phyloP scores from a whole-genome alignment of 805 yeast genomes.

The Cyberlindnera mississippiensis region DNA sequence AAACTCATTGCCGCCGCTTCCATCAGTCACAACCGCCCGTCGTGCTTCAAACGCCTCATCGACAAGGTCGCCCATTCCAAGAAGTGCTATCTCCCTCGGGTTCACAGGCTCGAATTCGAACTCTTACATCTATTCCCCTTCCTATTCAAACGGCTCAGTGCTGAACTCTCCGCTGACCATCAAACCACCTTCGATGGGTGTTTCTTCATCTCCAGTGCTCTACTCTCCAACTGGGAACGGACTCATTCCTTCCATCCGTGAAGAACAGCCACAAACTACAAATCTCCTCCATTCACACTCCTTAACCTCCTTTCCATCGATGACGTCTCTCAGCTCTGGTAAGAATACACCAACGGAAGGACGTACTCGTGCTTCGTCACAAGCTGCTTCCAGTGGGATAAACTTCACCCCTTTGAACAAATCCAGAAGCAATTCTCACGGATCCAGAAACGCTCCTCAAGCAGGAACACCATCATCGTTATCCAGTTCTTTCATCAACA shows the following conservation, averaged over 20 bases:
- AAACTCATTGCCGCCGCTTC: conserved; percentile 31
- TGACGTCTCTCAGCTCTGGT: conserved; percentile 20
- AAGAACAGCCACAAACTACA: conserved; percentile 12
- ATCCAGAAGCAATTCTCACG: conserved; percentile 16
- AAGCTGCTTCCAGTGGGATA: conserved; percentile 1
- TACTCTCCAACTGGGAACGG: conserved; percentile 22
- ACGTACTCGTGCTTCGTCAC: conserved; percentile 13
- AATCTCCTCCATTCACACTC: conserved; percentile 7
- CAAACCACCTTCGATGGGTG: conserved; percentile 20
- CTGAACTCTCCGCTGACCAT: conserved; percentile 12
- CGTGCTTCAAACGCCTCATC: conserved; percentile 26
- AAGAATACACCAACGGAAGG: conserved; percentile 13
- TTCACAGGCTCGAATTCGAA: conserved; percentile 23
- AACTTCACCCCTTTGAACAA: conserved; percentile 13
- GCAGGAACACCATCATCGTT: background rate
- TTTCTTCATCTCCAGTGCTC: conserved; percentile 24
- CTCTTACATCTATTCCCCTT: conserved; percentile 26
- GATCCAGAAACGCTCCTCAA: conserved; percentile 5
- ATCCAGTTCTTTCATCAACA: background rate
- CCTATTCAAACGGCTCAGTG: conserved; percentile 4
- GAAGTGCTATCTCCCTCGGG: conserved; percentile 24
- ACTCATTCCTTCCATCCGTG: conserved; percentile 18
- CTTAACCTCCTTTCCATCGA: conserved; percentile 24
- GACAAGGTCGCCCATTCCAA: conserved; percentile 24
- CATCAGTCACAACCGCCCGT: conserved; percentile 31